Conservation (phyloP, 106 monocot genomes). For the Chionographis japonica region DNA sequence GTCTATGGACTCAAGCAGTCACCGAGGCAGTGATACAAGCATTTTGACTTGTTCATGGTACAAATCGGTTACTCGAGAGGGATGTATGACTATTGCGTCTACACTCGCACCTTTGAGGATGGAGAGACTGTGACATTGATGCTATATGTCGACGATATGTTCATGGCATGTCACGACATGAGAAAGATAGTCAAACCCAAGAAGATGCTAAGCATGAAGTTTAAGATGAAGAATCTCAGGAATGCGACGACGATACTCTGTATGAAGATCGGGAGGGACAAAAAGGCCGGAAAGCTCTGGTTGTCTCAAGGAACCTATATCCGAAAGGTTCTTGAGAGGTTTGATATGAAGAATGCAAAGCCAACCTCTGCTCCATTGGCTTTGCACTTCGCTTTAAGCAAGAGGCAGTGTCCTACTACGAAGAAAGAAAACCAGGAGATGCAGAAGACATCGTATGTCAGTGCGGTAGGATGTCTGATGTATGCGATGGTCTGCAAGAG, state of each 20-base stretch:
- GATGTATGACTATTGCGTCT: constrained; percentile 4
- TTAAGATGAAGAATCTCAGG: constrained; percentile 10
- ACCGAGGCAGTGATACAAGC: constrained; percentile 5
- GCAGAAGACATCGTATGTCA: background rate
- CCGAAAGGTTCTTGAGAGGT: background rate
- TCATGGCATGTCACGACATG: background rate
- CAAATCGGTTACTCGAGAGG: background rate
- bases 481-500: constrained; percentile 5
- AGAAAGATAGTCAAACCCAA: background rate
- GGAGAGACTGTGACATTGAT: background rate
- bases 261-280: background rate
- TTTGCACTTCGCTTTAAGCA: background rate
- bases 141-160: constrained; percentile 5
- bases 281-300: background rate
- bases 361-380: background rate
- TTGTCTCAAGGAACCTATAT: constrained; percentile 6
- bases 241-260: background rate
- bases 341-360: constrained; percentile 1
- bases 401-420: background rate
- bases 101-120: background rate
- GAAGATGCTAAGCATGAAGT: background rate
- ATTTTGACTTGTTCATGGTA: constrained; percentile 8
- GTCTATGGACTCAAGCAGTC: constrained; percentile 8
- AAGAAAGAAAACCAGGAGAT: background rate
- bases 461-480: background rate